Evolutionary conservation across 176 grass and related monocot genomes (phyloP), one percentile per base, ranked within the genome.

Genomic region (Paspalum notatum): DNA sequence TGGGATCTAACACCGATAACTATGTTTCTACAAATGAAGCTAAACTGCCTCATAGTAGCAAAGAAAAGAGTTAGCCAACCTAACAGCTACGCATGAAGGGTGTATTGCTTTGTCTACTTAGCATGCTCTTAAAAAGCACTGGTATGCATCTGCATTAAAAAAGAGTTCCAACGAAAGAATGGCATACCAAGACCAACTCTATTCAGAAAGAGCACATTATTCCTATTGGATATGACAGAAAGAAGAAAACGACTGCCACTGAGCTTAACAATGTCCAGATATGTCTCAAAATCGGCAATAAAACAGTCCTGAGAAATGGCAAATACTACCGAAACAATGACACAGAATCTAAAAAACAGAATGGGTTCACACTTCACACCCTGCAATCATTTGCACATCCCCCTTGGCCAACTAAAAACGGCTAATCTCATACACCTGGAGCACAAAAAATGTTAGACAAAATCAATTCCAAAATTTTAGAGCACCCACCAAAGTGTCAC

Each of bases 261-360:
- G 41, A 4, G 17, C 53, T 62, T 78, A 44, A 68, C 45, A n/a
- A 27, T 42, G 12, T 63, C 11, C 1, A 21, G 11, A 44, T 27
- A 53, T 61, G 39, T 50, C 26, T 25, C 52, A 4, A 53, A 62
- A 62, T 74, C 80, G 16, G 9, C 10, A 64, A 62, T 47, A 66
- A 80, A 48, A 27, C 24, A 66, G 26, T 42, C 17, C 6, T 22
- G 10, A 51, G 9, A 67, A 43, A 55, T 26, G 81, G 22, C 15
- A 66, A 75, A 54, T 11, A 39, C 55, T 46, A 38, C 37, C 15
- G 7, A 78, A 62, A 79, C 14, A 68, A 71, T 85, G 56, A 17
- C n/a, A 60, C 54, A 60, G 22, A 64, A 46, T 72, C 37, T 63
- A 43, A 47, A 85, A 79, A 74, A 47, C 47, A 56, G 16, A 72